Conservation (phyloP, 2,329 filamentous ascomycete species). For the Endocalyx cinctus region DNA sequence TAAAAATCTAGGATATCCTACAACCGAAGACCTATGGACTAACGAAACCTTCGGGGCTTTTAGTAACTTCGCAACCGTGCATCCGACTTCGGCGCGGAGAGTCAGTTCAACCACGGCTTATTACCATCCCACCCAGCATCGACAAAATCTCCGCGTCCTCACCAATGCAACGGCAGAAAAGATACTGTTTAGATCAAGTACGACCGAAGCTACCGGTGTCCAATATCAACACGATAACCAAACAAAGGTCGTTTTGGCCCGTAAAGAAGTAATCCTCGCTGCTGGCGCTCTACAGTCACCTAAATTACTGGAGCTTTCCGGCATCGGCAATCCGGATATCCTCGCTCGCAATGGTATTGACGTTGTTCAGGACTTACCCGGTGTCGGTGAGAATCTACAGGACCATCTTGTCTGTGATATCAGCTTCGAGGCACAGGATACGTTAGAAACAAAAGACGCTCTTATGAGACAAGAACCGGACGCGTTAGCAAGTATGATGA, state of each 20-base stretch:
- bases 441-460: neutral
- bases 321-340: constrained; percentile 46
- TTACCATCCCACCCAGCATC: constrained; percentile 2
- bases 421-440: constrained; percentile 1
- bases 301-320: constrained; percentile 55
- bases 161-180: constrained; percentile 3
- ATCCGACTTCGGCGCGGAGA: neutral
- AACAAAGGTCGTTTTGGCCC: neutral
- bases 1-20: constrained; percentile 2
- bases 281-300: constrained; percentile 54
- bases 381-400: constrained; percentile 45
- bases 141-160: constrained; percentile 3
- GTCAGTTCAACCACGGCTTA: constrained; percentile 1
- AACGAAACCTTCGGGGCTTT: neutral
- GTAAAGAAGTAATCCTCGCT: constrained; percentile 50
- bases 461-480: constrained; percentile 2
- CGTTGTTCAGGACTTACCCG: constrained; percentile 36
- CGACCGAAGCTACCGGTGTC: constrained; percentile 1
- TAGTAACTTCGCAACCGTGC: neutral
- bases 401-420: constrained; percentile 29
- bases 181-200: neutral
- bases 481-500: neutral
- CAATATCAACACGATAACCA: constrained; percentile 1
- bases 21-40: constrained; percentile 7
- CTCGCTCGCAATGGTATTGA: constrained; percentile 36